Evolutionary conservation across 2,329 filamentous ascomycete genomes (phyloP), one percentile per base, ranked within the genome.

Genomic region (Moelleriella libera): DNA sequence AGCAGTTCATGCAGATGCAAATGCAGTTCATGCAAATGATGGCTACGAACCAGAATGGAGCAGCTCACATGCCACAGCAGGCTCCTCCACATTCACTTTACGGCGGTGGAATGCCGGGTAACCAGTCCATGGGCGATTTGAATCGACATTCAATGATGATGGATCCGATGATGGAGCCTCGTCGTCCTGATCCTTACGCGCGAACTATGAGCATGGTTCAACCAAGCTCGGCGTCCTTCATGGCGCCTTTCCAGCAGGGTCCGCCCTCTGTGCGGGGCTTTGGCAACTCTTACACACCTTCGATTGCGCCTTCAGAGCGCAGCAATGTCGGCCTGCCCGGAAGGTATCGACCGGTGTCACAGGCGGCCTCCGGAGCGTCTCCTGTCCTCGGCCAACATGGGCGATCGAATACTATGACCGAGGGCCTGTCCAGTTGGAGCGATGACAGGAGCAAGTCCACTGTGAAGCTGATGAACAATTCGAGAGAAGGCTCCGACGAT

Each of bases 21-120:
- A 89, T 94, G 83, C 85, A 94, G 60, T 88, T 88, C 66, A 90
- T 94, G 83, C 84, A 89, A 57, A 83, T 88, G 78, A 85, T 87
- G 75, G 71, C 72, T 1, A 55, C 60, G 45, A 68, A 67, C 51
- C 60, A 61, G 48, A 58, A 53, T 10, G 52, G 53, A 42, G 51
- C 47, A 10, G 47, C 50, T 12, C 51, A 49, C 11, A 66, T 68
- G 60, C 63, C 63, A 30, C 55, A 54, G 30, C 54, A 51, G 39
- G 54, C 52, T 34, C 54, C 51, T 37, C 57, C 60, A 58, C 58
- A 59, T 41, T 51, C 51, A 39, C 55, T 58, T 7, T 62, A 60
- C 41, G 55, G 55, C 21, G 55, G 32, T 29, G 49, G 50, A n/a
- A 43, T 58, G 28, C 51, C 55, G 5, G 59, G 55, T 7, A 65